These are phyloP conservation scores for Stipa capillata DNA, from an alignment of 176 grass and related monocot genomes.

Conservation along the genomic window DNA sequence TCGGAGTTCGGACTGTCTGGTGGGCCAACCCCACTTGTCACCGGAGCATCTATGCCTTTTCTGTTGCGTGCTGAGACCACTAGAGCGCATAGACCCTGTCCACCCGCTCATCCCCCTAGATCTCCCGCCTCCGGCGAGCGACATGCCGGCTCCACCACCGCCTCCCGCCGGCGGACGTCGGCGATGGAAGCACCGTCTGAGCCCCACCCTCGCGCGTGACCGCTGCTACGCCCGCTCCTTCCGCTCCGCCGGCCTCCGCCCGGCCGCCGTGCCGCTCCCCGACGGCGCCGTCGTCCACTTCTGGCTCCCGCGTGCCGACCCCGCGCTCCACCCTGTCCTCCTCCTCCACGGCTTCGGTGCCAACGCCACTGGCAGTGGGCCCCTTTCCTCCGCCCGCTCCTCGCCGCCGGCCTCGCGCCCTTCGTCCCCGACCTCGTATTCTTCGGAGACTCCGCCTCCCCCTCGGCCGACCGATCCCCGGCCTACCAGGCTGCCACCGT, in stretches of 20 bases:
- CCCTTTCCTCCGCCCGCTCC: conserved; percentile 54
- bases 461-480: conserved; percentile 52
- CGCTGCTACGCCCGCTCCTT: conserved; percentile 70
- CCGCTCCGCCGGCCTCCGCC: conserved; percentile 59
- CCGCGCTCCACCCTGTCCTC: conserved; percentile 38
- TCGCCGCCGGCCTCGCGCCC: conserved; percentile 70
- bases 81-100: not conserved
- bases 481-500: conserved; percentile 60
- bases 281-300: conserved; percentile 60
- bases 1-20: too few species aligned
- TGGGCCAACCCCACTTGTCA: too few species aligned
- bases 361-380: conserved; percentile 80
- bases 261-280: conserved; percentile 30
- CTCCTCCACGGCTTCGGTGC: conserved; percentile 94
- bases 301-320: conserved; percentile 44
- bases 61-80: too few species aligned
- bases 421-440: conserved; percentile 92
- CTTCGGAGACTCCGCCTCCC: conserved; percentile 64
- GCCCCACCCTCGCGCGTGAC: conserved; percentile 60
- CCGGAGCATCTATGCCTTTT: too few species aligned
- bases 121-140: not conserved
- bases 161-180: not conserved
- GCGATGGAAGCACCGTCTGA: conserved; percentile 29
- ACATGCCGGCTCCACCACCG: conserved; percentile 8
- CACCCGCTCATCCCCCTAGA: not conserved